These are phyloP conservation scores for Saccharomycopsis sp. DNA, from an alignment of 805 yeast genomes.

Conservation along the genomic window DNA sequence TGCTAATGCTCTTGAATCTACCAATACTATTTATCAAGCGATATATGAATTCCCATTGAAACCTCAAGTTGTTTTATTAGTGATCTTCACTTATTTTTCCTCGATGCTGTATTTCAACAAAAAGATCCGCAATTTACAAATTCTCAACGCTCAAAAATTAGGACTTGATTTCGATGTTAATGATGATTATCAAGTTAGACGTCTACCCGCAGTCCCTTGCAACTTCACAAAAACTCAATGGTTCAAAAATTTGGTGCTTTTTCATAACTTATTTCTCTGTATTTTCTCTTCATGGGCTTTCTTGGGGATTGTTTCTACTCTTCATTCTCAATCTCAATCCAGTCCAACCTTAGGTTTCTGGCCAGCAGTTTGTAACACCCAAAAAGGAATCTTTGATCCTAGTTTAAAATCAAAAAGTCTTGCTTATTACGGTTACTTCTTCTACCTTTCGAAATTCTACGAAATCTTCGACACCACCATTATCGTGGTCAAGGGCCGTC, in stretches of 20 bases:
- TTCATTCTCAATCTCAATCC: conserved; percentile 30
- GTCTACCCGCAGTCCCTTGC: conserved; percentile 44
- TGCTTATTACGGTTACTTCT: conserved; percentile 51
- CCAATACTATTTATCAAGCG: no score
- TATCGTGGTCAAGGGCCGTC: conserved; percentile 57
- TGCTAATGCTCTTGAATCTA: no score
- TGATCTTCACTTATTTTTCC: conserved; percentile 48
- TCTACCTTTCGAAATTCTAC: conserved; percentile 60
- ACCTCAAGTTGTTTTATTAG: conserved; percentile 37
- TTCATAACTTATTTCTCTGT: conserved; percentile 54
- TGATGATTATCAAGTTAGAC: conserved; percentile 21
- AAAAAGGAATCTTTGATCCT: conserved; percentile 44
- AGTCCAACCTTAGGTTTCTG: conserved; percentile 35
- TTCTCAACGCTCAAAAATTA: conserved; percentile 22
- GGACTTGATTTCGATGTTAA: conserved; percentile 21
- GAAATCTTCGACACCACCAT: conserved; percentile 62
- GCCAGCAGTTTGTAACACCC: conserved; percentile 49
- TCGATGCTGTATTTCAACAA: conserved; percentile 46
- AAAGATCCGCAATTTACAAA: conserved; percentile 36
- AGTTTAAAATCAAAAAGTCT: conserved; percentile 29
- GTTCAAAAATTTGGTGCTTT: conserved; percentile 45
- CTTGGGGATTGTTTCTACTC: conserved; percentile 48
- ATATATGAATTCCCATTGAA: conserved; percentile 11
- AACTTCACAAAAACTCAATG: conserved; percentile 31
- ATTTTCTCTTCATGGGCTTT: conserved; percentile 65